phyloP scores from a whole-genome alignment of 2,329 filamentous ascomycete species.

The Aaosphaeria arxii region DNA sequence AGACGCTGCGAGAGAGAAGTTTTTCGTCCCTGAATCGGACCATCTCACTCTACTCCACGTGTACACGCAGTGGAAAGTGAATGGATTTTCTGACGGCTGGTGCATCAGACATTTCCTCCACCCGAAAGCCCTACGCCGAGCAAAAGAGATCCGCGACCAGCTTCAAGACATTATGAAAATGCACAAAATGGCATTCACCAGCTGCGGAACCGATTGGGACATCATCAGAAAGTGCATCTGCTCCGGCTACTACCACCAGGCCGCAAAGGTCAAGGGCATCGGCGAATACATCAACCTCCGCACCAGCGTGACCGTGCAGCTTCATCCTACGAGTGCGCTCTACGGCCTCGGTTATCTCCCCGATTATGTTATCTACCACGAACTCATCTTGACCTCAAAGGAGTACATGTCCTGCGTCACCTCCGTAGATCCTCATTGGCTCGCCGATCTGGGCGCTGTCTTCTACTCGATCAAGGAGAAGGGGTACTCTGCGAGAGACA shows the following conservation, averaged over 20 bases:
- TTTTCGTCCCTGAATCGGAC: conserved; percentile 97
- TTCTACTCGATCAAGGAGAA: conserved; percentile 99
- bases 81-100: conserved; percentile 88
- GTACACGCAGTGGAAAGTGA: conserved; percentile 91
- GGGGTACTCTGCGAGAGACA: conserved; percentile 84
- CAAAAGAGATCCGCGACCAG: conserved; percentile 92
- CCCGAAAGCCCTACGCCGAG: conserved; percentile 85
- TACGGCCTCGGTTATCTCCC: conserved; percentile 92
- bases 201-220: conserved; percentile 97
- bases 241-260: conserved; percentile 96
- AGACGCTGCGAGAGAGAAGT: conserved; percentile 92
- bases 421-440: conserved; percentile 92
- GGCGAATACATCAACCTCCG: conserved; percentile 97
- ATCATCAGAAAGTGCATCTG: conserved; percentile 94
- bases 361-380: conserved; percentile 97
- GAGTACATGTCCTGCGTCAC: conserved; percentile 99
- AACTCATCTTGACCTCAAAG: conserved; percentile 92
- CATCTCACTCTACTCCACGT: conserved; percentile 95
- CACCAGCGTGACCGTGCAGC: conserved; percentile 87
- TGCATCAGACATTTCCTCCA: conserved; percentile 92
- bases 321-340: conserved; percentile 90
- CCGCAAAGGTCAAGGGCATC: conserved; percentile 89
- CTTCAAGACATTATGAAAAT: conserved; percentile 90
- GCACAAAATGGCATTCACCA: conserved; percentile 83
- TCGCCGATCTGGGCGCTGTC: conserved; percentile 92